These are phyloP conservation scores for Nemophila menziesii DNA, from an alignment of 257 asterid species.

Conservation along the genomic window DNA sequence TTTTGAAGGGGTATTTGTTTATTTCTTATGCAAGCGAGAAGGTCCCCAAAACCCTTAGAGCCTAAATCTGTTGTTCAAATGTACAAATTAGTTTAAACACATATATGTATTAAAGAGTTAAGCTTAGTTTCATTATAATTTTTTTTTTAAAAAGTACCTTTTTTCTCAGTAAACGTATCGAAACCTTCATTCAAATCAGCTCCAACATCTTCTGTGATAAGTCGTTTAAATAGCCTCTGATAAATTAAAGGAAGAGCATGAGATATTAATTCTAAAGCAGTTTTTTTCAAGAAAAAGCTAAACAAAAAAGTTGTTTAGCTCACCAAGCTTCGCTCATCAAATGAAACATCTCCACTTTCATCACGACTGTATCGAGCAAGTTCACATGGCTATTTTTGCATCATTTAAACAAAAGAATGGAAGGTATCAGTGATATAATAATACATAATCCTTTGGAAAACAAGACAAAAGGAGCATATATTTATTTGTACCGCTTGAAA, in stretches of 20 bases:
- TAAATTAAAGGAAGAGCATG: conserved; percentile 15
- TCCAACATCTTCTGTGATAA: conserved; percentile 82
- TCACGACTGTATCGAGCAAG: conserved; percentile 94
- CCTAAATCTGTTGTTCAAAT: conserved; percentile 75
- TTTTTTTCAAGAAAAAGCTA: neutral
- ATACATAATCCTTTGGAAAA: conserved; percentile 6
- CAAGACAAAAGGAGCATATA: conserved; percentile 4
- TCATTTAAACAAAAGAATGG: conserved; percentile 16
- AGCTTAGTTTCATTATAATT: conserved; percentile 6
- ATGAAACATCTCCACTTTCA: conserved; percentile 89
- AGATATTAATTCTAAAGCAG: conserved; percentile 8
- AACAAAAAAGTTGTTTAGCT: conserved; percentile 13
- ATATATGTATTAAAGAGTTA: too few relatives aligned
- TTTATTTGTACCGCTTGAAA: conserved; percentile 72
- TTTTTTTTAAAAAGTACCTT: conserved; percentile 40
- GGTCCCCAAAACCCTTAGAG: conserved; percentile 91
- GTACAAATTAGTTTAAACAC: conserved; percentile 11
- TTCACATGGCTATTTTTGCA: conserved; percentile 74
- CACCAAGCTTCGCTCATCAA: conserved; percentile 94
- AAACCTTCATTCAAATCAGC: conserved; percentile 86
- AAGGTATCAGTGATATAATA: conserved; percentile 13
- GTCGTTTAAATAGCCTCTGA: conserved; percentile 90
- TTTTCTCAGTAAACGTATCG: conserved; percentile 62
- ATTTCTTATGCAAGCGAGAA: conserved; percentile 72
- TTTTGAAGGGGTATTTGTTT: conserved; percentile 73